These are phyloP conservation scores for Tothia fuscella DNA, from an alignment of 2,329 filamentous ascomycete genomes.

Conservation along the genomic window DNA sequence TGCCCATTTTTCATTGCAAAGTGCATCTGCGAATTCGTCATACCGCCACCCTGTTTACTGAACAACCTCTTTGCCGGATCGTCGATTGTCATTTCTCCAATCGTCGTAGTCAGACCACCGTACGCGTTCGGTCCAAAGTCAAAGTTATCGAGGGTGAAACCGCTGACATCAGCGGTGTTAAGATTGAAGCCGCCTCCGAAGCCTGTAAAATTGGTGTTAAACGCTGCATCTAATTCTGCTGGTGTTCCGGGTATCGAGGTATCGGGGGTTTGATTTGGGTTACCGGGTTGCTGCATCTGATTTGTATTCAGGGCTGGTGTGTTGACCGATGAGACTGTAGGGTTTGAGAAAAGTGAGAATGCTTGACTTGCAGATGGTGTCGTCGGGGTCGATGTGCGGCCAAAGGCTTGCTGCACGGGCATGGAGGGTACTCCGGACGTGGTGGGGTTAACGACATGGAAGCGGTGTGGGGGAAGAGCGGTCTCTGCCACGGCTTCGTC, in stretches of 20 bases:
- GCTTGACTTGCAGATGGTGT: conserved; percentile 62
- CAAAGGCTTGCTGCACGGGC: conserved; percentile 57
- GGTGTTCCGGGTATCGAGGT: conserved; percentile 60
- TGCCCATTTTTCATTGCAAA: conserved; percentile 66
- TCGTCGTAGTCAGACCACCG: neutral
- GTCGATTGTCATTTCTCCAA: conserved; percentile 51
- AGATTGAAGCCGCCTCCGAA: conserved; percentile 9
- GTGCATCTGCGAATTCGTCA: conserved; percentile 52
- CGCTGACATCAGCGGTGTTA: neutral
- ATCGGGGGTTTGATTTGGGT: conserved; percentile 43
- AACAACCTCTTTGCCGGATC: conserved; percentile 91
- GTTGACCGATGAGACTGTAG: conserved; percentile 93
- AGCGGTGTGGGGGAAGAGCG: conserved; percentile 52
- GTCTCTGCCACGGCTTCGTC: conserved; percentile 48
- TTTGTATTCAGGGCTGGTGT: conserved; percentile 81
- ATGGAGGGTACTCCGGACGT: conserved; percentile 41
- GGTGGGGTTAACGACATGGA: conserved; percentile 62
- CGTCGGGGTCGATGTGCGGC: conserved; percentile 73
- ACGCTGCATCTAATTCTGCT: conserved; percentile 62
- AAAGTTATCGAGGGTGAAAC: neutral
- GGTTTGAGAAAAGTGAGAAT: conserved; percentile 69
- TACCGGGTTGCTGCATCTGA: conserved; percentile 26
- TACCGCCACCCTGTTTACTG: conserved; percentile 64
- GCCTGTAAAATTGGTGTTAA: conserved; percentile 29
- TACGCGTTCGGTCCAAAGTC: neutral